These are phyloP conservation scores for Grosmannia penicillata DNA, from an alignment of 2,329 filamentous ascomycete genomes.

Conservation along the genomic window DNA sequence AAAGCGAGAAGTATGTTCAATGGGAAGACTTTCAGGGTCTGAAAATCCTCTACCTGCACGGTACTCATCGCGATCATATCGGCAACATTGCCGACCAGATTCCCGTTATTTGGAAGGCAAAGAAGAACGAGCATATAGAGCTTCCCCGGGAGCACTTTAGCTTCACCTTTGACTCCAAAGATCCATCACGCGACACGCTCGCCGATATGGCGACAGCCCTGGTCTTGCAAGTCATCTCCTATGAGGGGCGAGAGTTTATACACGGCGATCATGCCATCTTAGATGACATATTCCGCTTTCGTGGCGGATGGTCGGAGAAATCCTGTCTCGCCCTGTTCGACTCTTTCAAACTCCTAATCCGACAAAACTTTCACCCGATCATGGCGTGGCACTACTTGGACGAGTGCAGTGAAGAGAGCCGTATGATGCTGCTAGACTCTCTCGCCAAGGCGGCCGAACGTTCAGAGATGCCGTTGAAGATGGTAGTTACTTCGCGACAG, in stretches of 20 bases:
- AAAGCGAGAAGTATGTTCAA: not conserved
- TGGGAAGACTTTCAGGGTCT: not conserved
- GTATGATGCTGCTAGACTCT: not conserved
- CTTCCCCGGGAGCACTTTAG: not conserved
- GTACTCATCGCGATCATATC: not conserved
- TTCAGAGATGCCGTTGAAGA: not conserved
- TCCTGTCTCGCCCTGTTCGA: not conserved
- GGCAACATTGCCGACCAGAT: not conserved
- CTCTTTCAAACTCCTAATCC: not conserved
- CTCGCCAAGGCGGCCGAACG: not conserved
- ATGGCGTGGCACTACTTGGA: not conserved
- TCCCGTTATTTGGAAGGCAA: not conserved
- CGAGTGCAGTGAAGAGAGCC: not conserved
- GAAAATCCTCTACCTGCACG: not conserved
- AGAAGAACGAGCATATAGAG: not conserved
- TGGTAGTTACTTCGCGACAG: not conserved
- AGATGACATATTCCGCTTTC: not conserved
- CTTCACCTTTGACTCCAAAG: not conserved
- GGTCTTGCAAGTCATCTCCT: not conserved
- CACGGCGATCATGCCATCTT: not conserved
- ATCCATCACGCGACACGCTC: not conserved
- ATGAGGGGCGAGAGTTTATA: not conserved
- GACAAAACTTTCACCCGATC: not conserved
- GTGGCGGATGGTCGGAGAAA: not conserved
- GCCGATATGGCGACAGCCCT: not conserved